phyloP scores from a whole-genome alignment of 345 rosid species.

The Rhizophora mangle region DNA sequence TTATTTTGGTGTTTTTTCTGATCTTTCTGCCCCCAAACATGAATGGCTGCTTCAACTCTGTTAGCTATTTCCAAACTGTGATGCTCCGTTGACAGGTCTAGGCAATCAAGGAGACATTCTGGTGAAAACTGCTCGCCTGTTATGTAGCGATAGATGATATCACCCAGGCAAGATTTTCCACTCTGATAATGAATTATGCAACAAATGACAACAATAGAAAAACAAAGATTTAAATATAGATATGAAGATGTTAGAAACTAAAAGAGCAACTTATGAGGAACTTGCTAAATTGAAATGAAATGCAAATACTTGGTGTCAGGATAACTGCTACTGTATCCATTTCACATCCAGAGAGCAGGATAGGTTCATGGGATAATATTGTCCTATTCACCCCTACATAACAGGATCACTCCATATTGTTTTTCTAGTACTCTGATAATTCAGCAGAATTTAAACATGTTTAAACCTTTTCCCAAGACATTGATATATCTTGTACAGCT shows the following conservation, averaged over 20 bases:
- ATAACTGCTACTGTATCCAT: too few species aligned
- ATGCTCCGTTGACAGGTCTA: constrained; percentile 22
- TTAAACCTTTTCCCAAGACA: too few species aligned
- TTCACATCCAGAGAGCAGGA: too few species aligned
- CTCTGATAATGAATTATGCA: constrained; percentile 23
- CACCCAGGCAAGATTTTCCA: constrained; percentile 39
- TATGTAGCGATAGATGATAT: constrained; percentile 30
- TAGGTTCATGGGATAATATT: too few species aligned
- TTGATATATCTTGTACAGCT: too few species aligned
- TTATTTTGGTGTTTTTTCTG: not conserved
- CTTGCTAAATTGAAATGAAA: not conserved
- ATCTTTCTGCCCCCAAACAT: constrained; percentile 21
- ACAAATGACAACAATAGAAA: not conserved
- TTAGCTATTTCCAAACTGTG: constrained; percentile 21
- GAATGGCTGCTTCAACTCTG: constrained; percentile 24
- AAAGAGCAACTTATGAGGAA: not conserved
- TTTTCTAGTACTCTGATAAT: too few species aligned
- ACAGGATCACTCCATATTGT: too few species aligned
- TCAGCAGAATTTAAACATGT: too few species aligned
- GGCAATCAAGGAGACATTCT: constrained; percentile 33
- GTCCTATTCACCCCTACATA: too few species aligned
- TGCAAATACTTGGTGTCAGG: not conserved
- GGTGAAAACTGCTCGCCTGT: constrained; percentile 34
- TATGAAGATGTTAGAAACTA: not conserved
- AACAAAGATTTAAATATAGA: not conserved